Evolutionary conservation across 306 rosid species (phyloP).

Genomic region (Citrullus colocynthis): DNA sequence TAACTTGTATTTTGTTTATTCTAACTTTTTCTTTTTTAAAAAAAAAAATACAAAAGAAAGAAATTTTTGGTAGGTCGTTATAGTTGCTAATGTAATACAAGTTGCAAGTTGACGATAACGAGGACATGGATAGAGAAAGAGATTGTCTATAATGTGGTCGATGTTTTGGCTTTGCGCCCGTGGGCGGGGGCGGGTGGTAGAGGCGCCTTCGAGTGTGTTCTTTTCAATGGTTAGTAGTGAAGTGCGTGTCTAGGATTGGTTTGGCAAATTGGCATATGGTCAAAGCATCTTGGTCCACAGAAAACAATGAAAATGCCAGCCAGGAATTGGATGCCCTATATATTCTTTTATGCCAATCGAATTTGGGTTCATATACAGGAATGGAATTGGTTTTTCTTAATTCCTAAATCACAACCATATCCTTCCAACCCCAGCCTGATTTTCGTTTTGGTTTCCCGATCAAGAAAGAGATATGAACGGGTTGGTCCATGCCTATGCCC

Average conservation of each 20-base stretch:
- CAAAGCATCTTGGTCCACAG: neutral
- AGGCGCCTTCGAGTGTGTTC: neutral
- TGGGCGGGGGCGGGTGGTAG: neutral
- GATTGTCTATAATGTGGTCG: neutral
- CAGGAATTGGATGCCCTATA: neutral
- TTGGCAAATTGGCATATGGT: neutral
- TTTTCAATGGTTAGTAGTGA: neutral
- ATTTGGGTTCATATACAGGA: neutral
- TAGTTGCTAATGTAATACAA: neutral
- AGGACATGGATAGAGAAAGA: neutral
- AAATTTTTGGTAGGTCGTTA: neutral
- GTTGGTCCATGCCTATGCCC: neutral
- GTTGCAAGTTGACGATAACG: neutral
- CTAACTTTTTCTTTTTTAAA: neutral
- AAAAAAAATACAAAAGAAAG: neutral
- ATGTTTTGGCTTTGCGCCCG: too few relatives aligned
- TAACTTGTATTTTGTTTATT: neutral
- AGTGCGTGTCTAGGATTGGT: conserved; percentile 2
- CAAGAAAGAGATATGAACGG: neutral
- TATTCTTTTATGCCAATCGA: neutral
- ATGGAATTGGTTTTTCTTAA: neutral
- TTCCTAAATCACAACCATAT: neutral
- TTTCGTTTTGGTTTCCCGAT: neutral
- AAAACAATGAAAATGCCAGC: neutral
- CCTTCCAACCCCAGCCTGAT: neutral